Evolutionary conservation across 1,139 yeast species (phyloP).

Genomic region (Sugiyamaella grinbergsii): DNA sequence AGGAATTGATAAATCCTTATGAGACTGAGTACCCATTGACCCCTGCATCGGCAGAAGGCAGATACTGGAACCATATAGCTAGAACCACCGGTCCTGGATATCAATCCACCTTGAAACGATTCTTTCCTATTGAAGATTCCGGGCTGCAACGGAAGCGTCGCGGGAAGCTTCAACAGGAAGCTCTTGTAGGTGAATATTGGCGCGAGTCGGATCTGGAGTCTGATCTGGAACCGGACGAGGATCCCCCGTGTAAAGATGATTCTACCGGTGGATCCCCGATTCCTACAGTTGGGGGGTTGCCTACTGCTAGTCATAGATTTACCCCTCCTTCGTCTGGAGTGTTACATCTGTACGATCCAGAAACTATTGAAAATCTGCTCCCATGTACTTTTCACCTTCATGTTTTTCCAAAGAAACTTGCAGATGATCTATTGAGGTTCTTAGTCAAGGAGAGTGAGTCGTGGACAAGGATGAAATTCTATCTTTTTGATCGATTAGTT

Average conservation of each 20-base stretch:
- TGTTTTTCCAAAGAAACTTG: slow-evolving; percentile 54
- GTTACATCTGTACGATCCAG: slow-evolving; percentile 20
- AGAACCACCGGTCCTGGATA: slow-evolving; percentile 1
- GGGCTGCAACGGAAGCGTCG: slow-evolving; percentile 9
- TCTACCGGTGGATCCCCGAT: no score
- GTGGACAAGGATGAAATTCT: slow-evolving; percentile 51
- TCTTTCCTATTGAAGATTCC: slow-evolving; percentile 13
- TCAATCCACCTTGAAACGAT: slow-evolving; percentile 32
- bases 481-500: slow-evolving; percentile 62
- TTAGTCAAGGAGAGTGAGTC: slow-evolving; percentile 47
- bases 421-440: slow-evolving; percentile 49
- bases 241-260: no score
- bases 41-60: neutral
- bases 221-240: no score
- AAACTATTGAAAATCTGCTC: slow-evolving; percentile 36
- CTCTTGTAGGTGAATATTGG: slow-evolving; percentile 13
- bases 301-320: neutral
- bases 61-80: neutral
- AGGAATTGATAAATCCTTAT: no score
- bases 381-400: slow-evolving; percentile 54
- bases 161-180: slow-evolving; percentile 5
- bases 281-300: slow-evolving; percentile 7
- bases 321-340: slow-evolving; percentile 9
- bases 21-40: no score
- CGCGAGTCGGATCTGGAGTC: neutral